Evolutionary conservation across 2,329 filamentous ascomycete species (phyloP).

Genomic region (Rutstroemia sp.): DNA sequence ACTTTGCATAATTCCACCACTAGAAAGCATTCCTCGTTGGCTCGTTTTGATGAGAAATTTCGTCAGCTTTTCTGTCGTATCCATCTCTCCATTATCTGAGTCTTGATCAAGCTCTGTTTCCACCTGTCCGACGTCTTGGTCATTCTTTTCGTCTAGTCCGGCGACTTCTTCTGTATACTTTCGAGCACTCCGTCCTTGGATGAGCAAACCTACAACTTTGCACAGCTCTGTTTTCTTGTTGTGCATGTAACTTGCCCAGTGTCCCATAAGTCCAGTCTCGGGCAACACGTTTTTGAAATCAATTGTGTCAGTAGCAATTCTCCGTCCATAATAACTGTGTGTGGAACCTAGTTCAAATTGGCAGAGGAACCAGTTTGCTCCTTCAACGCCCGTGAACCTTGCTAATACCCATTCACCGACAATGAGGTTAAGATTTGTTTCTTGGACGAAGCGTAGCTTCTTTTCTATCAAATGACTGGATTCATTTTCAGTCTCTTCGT

Average conservation of each 20-base stretch:
- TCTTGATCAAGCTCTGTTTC: slow-evolving; percentile 3
- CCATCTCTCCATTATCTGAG: slow-evolving; percentile 6
- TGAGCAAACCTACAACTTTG: slow-evolving; percentile 3
- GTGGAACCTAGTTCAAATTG: slow-evolving; percentile 28
- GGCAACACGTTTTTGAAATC: slow-evolving; percentile 13
- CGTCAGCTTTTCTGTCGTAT: slow-evolving; percentile 5
- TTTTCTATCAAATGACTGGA: slow-evolving; percentile 12
- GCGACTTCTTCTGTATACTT: slow-evolving; percentile 7
- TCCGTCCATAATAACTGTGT: slow-evolving; percentile 25
- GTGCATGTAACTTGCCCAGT: slow-evolving; percentile 16
- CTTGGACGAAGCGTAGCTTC: slow-evolving; percentile 29
- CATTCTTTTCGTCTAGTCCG: background rate
- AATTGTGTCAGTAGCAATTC: slow-evolving; percentile 16
- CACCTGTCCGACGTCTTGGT: background rate
- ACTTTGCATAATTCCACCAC: slow-evolving; percentile 23
- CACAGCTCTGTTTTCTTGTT: slow-evolving; percentile 15
- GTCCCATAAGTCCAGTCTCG: slow-evolving; percentile 10
- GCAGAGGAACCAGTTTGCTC: slow-evolving; percentile 31
- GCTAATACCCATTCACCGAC: slow-evolving; percentile 32
- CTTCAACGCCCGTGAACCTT: slow-evolving; percentile 27
- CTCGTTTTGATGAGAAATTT: background rate
- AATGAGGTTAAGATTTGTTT: slow-evolving; percentile 22
- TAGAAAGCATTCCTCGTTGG: slow-evolving; percentile 10
- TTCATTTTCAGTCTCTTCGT: background rate
- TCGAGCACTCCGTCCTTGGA: slow-evolving; percentile 5